phyloP scores from a whole-genome alignment of 1,284 basidiomycete species.

The Heterobasidion irregulare region DNA sequence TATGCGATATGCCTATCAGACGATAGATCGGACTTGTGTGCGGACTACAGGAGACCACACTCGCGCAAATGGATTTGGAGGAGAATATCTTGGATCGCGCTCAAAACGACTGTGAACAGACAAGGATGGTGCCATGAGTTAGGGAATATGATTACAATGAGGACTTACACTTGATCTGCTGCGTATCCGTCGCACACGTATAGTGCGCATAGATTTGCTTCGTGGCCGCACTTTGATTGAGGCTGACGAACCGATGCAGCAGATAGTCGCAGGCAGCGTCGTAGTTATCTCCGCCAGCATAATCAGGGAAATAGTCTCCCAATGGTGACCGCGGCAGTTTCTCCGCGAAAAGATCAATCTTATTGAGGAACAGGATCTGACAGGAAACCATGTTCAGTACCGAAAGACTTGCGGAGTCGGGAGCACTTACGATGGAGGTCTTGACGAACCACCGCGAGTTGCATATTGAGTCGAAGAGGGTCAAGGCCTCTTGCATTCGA shows the following conservation, averaged over 20 bases:
- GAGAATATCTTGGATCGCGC: conserved; percentile 77
- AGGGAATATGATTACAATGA: background rate
- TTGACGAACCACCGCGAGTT: conserved; percentile 93
- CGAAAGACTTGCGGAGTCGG: conserved; percentile 10
- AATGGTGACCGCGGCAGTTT: conserved; percentile 87
- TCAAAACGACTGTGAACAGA: conserved; percentile 55
- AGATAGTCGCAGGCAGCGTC: conserved; percentile 83
- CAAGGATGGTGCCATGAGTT: conserved; percentile 2
- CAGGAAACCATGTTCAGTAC: background rate
- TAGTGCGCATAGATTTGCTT: conserved; percentile 88
- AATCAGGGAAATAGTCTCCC: conserved; percentile 86
- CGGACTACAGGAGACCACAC: conserved; percentile 69
- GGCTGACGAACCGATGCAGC: conserved; percentile 77
- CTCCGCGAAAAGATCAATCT: conserved; percentile 94
- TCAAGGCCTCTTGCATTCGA: conserved; percentile 95
- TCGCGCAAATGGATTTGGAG: conserved; percentile 79
- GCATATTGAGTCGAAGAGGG: conserved; percentile 94
- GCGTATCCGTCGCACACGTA: conserved; percentile 85
- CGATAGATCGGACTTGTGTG: background rate
- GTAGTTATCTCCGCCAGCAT: conserved; percentile 75
- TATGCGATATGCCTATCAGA: background rate
- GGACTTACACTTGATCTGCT: conserved; percentile 77
- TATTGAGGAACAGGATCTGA: conserved; percentile 86
- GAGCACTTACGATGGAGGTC: conserved; percentile 72
- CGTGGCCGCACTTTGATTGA: conserved; percentile 82